These are phyloP conservation scores for Arthrobotrys pseudoclavata DNA, from an alignment of 2,329 filamentous ascomycete genomes.

Conservation along the genomic window DNA sequence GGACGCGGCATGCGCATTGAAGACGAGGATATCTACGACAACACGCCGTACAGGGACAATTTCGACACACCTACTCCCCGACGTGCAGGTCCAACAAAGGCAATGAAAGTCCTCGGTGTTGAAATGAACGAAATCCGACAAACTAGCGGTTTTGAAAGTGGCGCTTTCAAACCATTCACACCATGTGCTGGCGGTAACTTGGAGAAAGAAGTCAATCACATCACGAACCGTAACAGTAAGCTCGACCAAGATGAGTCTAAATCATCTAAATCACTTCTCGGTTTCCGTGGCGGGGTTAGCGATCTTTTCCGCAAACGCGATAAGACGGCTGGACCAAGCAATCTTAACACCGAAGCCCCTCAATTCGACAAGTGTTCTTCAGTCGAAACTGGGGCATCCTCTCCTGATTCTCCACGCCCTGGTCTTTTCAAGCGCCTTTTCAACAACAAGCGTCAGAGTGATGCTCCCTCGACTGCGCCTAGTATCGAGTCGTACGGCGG, in stretches of 20 bases:
- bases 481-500: constrained; percentile 50
- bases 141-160: constrained; percentile 17
- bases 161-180: background rate
- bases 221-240: background rate
- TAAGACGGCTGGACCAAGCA: background rate
- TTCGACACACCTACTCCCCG: background rate
- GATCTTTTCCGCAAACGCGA: constrained; percentile 19
- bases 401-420: constrained; percentile 17
- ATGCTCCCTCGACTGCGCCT: constrained; percentile 44
- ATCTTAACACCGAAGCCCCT: constrained; percentile 1
- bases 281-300: constrained; percentile 18
- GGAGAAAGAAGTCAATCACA: constrained; percentile 31
- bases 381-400: background rate
- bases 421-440: constrained; percentile 43
- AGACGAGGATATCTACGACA: constrained; percentile 17
- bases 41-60: background rate
- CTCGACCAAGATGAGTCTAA: constrained; percentile 15
- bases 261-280: constrained; percentile 6
- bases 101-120: constrained; percentile 41
- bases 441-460: constrained; percentile 28
- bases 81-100: constrained; percentile 2
- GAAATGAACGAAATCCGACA: constrained; percentile 5
- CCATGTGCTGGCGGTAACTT: constrained; percentile 17
- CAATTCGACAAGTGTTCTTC: background rate
- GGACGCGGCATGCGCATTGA: constrained; percentile 1